Percentiles rank a stretch among this genome's conserved stretches.
Evolutionary conservation across 2,329 filamentous ascomycete species (phyloP).

Genomic region (Fusarium nurragi): DNA sequence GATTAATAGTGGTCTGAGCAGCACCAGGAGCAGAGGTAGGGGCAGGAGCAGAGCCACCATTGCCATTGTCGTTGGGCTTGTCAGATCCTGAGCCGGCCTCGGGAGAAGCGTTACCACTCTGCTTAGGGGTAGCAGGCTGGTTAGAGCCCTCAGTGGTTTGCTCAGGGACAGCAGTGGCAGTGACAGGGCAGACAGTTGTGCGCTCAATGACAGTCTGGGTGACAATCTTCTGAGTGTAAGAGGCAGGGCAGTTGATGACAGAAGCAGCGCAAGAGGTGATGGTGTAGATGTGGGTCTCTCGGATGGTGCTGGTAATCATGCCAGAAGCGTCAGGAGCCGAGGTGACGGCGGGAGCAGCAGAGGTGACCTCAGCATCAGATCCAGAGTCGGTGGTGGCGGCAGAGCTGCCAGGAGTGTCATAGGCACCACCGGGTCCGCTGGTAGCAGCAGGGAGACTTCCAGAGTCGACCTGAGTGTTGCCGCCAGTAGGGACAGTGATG

Average conservation of each 20-base stretch:
- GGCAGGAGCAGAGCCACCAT: slow-evolving; percentile 4
- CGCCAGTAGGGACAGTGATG: background rate
- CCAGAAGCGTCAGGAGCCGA: slow-evolving; percentile 22
- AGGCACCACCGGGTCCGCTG: background rate
- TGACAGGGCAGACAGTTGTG: slow-evolving; percentile 39
- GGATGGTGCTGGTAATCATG: slow-evolving; percentile 38
- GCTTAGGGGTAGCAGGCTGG: background rate
- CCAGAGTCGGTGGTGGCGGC: slow-evolving; percentile 4
- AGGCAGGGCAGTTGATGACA: slow-evolving; percentile 53
- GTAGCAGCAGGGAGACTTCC: background rate
- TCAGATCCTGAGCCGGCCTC: background rate
- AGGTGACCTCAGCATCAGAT: slow-evolving; percentile 15
- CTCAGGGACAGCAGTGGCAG: slow-evolving; percentile 17
- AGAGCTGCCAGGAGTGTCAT: background rate
- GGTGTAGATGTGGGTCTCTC: slow-evolving; percentile 41
- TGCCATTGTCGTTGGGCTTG: background rate
- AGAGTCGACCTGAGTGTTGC: background rate
- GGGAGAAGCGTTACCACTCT: background rate
- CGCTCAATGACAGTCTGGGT: slow-evolving; percentile 35
- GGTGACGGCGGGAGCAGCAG: slow-evolving; percentile 15
- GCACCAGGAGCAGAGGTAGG: slow-evolving; percentile 19
- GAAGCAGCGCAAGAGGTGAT: slow-evolving; percentile 52
- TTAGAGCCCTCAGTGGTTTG: background rate
- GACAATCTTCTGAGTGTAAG: slow-evolving; percentile 48
- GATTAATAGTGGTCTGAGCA: slow-evolving; percentile 19